Conservation (phyloP, 805 yeast genomes). For the Yueomyces sp. region DNA sequence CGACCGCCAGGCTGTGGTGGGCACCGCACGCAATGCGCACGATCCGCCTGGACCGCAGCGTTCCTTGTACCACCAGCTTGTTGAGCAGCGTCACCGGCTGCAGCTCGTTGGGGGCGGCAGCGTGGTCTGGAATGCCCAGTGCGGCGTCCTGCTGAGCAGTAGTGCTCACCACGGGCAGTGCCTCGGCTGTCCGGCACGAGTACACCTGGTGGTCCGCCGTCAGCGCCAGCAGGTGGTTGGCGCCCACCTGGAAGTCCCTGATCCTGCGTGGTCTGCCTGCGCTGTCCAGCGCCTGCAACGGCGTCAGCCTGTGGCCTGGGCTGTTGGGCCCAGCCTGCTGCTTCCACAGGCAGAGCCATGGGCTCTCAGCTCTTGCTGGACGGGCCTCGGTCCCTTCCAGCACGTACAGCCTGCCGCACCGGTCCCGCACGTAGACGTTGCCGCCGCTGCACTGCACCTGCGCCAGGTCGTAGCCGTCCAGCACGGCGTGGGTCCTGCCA, state of each 20-base stretch:
- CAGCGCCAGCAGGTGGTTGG: conserved; percentile 52
- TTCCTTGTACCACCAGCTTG: conserved; percentile 4
- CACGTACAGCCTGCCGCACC: conserved; percentile 23
- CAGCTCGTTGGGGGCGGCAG: conserved; percentile 30
- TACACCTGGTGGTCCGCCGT: conserved; percentile 48
- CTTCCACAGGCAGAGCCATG: neutral
- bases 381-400: conserved; percentile 2
- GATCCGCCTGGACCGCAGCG: conserved; percentile 28
- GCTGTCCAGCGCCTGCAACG: too few relatives aligned
- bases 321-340: neutral
- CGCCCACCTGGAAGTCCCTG: conserved; percentile 43
- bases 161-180: neutral
- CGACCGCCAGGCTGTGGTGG: conserved; percentile 60
- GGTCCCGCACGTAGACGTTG: conserved; percentile 36
- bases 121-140: conserved; percentile 56
- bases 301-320: too few relatives aligned
- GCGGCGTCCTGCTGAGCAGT: neutral
- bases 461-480: conserved; percentile 34
- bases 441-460: conserved; percentile 35
- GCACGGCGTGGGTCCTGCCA: conserved; percentile 20
- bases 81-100: conserved; percentile 31
- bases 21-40: conserved; percentile 58
- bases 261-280: too few relatives aligned
- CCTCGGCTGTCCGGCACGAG: neutral
- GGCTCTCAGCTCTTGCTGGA: neutral